Base-by-base conservation (phyloP, 208 protist genomes). In the Crithidia mellificae region DNA sequence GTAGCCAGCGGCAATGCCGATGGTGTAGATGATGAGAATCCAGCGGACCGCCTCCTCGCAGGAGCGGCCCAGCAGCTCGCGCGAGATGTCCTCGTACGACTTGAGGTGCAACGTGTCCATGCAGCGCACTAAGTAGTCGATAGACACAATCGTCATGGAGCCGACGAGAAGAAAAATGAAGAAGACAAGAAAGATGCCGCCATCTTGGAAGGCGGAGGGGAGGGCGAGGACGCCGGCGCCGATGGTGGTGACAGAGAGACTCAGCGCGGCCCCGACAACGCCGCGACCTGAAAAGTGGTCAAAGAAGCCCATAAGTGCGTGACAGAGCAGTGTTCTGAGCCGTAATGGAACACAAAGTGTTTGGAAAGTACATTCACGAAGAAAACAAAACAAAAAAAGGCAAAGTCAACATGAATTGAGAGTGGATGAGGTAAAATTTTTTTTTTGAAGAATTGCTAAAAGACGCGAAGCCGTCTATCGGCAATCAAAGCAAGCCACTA, bases 201-300 rank as follows among this genome's bases (percentile, higher is more conserved):
- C 87, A 55, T 88, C 75, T 29, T 67, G 70, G 68, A 82, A 93
- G 29, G 87, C 84, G 27, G 83, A 89, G 12, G 87, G 87, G 24
- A 93, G 74, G 14, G 87, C 89, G 47, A 93, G 72, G 49, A 93
- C 89, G 30, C 84, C 84, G 14, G 84, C 84, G 47, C 87, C 87
- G 77, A 93, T 90, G 11, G 84, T 91, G 36, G 83, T 88, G 24
- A 93, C 87, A 3, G 87, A 79, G 15, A 93, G 74, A 49, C 70
- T 87, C 17, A 93, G 67, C 20, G 87, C 84, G 34, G 75, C 81
- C 2, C 84, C 84, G 27, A 87, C 63, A 5, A 83, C 59, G 30
- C 80, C 78, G 14, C 80, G 84, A 55, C 70, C n/a, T n/a, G 61
- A 74, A 20, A 67, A 63, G 44, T 68, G 34, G 14, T 68, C 61